Conservation (phyloP, 225 moss, liverwort and hornwort species). For the Marchantia polymorpha region DNA sequence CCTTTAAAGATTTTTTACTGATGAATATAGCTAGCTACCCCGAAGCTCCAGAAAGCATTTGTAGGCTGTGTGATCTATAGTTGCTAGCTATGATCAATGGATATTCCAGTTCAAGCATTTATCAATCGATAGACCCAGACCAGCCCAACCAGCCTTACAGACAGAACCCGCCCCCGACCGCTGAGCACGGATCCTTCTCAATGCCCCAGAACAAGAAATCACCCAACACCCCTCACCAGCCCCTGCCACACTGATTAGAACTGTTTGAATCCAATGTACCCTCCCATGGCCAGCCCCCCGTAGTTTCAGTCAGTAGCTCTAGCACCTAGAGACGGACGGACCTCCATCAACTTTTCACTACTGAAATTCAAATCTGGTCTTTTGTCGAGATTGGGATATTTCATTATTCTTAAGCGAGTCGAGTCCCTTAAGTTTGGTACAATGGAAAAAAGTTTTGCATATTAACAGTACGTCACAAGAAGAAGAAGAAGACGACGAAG, state of each 20-base stretch:
- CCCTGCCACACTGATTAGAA: slow-evolving; percentile 1
- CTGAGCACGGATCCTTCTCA: background rate
- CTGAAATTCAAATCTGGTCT: slow-evolving; percentile 21
- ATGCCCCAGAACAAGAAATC: slow-evolving; percentile 1
- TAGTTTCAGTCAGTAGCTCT: slow-evolving; percentile 21
- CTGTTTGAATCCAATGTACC: slow-evolving; percentile 23
- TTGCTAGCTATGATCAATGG: slow-evolving; percentile 16
- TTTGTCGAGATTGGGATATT: slow-evolving; percentile 13
- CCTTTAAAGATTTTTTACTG: slow-evolving; percentile 9
- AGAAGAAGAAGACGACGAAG: background rate
- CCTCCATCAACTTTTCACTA: slow-evolving; percentile 20
- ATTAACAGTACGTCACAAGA: background rate
- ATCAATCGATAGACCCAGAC: background rate
- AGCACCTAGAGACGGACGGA: background rate
- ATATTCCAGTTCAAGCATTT: slow-evolving; percentile 11
- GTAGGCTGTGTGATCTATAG: slow-evolving; percentile 22
- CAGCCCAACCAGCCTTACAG: background rate
- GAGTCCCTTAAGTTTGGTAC: slow-evolving; percentile 8
- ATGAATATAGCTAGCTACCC: slow-evolving; percentile 21
- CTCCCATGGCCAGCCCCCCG: slow-evolving; percentile 16
- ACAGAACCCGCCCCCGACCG: background rate
- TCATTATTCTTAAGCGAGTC: slow-evolving; percentile 16
- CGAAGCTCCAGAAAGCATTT: slow-evolving; percentile 14
- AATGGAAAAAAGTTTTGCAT: slow-evolving; percentile 13
- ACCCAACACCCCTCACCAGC: background rate